Conservation (phyloP, 768 basidiomycete species). For the Hortiboletus flavorubellus region DNA sequence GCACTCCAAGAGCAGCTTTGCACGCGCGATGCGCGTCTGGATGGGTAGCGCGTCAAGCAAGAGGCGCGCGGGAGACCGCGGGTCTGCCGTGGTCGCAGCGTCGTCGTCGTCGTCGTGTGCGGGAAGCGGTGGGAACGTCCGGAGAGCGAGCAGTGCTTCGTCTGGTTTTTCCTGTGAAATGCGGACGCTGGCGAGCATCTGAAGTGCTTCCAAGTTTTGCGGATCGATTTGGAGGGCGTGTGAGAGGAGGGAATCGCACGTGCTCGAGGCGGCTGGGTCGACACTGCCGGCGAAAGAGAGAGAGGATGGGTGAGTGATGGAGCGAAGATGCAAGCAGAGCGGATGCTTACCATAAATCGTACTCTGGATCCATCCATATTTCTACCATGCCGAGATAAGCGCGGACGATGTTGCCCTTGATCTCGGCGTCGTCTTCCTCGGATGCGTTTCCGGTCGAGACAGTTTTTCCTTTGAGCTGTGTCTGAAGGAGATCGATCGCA, state of each 20-base stretch:
- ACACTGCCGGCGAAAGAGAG: slow-evolving; percentile 45
- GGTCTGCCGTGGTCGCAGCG: background rate
- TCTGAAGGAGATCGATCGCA: slow-evolving; percentile 68
- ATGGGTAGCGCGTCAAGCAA: slow-evolving; percentile 47
- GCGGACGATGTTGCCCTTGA: slow-evolving; percentile 66
- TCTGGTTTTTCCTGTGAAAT: slow-evolving; percentile 84
- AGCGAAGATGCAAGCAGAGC: background rate
- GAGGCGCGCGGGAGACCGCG: slow-evolving; percentile 35
- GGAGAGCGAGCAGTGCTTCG: slow-evolving; percentile 56
- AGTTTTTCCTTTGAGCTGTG: slow-evolving; percentile 74
- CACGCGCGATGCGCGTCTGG: slow-evolving; percentile 65
- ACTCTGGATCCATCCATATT: slow-evolving; percentile 92
- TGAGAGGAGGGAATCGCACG: slow-evolving; percentile 72
- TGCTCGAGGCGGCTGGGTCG: slow-evolving; percentile 76
- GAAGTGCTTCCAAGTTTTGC: slow-evolving; percentile 73
- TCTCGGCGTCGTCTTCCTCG: slow-evolving; percentile 42
- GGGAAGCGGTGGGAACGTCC: slow-evolving; percentile 18
- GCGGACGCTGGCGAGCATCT: slow-evolving; percentile 79
- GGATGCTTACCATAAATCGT: slow-evolving; percentile 74
- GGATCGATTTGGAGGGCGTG: slow-evolving; percentile 74
- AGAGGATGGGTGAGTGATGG: background rate
- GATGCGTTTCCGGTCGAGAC: slow-evolving; percentile 36
- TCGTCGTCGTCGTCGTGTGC: background rate
- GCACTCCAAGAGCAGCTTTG: slow-evolving; percentile 82
- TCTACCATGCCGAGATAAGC: slow-evolving; percentile 89